Evolutionary conservation across 1,139 yeast species (phyloP), one percentile per base, ranked within the genome.

Genomic region (Pichia sp.): DNA sequence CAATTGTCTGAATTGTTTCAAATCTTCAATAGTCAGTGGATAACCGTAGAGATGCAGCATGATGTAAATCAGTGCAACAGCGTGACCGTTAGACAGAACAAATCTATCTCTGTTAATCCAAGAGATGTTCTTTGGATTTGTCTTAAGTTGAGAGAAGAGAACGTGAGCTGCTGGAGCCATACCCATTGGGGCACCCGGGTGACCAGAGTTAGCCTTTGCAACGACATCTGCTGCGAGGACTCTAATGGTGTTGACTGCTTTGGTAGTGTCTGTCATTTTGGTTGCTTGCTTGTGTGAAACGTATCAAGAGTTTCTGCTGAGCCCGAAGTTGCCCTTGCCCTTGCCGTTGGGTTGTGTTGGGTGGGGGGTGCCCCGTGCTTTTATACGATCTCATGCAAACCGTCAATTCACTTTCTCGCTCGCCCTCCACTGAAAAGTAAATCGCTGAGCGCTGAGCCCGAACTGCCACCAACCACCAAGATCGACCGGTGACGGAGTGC

Each of bases 141-240:
- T 77, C 56, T 68, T 79, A 84, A 88, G 73, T 59, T 79, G 74
- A 61, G 77, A 72, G 78, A 81, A 91, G 48, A 81, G 56, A 38
- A 74, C 69, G 59, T 80, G 87, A 40, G 86, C 83, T 44, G 88
- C 74, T 37, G 94, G 96, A 21, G 99, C 97, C 63, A 91, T 69
- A 48, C 97, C 98, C 76, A 91, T 77, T 55, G 98, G 98, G 39
- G 99, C 96, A 74, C 98, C 98, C 39, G 99, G 99, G 69, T 91
- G 99, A 52, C 99, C 99, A 45, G 96, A 82, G 67, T 91, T 84
- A 55, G 97, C 94, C 62, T 78, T 75, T 44, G 80, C 72, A 45
- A 85, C 94, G 49, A 84, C 80, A 64, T 91, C 99, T 42, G 83
- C 77, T 30, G 97, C 77, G 56, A 93, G 72, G 49, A 82, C 68